These are phyloP conservation scores for Trichosporon faecale DNA, from an alignment of 1,284 basidiomycete genomes.

Conservation along the genomic window DNA sequence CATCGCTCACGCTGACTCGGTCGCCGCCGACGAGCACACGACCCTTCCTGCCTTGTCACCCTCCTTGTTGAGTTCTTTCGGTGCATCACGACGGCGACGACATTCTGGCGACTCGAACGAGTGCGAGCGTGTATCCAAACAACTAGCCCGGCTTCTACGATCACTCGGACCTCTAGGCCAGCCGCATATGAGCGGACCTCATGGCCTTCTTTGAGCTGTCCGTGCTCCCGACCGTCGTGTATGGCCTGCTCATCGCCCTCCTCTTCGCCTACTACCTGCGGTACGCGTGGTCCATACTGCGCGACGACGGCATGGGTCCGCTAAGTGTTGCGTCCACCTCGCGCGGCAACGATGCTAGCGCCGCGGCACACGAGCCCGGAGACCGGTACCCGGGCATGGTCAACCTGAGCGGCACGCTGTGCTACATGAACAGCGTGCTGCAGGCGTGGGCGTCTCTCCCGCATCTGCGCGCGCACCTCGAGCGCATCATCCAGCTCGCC, in stretches of 20 bases:
- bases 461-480: slow-evolving; percentile 71
- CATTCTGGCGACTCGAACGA: not conserved
- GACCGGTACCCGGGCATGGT: slow-evolving; percentile 72
- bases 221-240: slow-evolving; percentile 5
- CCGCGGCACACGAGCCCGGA: slow-evolving; percentile 2
- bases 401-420: slow-evolving; percentile 90
- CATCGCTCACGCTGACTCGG: not conserved
- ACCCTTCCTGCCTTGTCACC: not conserved
- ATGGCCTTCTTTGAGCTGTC: slow-evolving; percentile 10
- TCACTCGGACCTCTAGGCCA: not conserved
- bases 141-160: not conserved
- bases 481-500: slow-evolving; percentile 67
- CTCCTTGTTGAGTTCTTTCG: not conserved
- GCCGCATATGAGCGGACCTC: not conserved
- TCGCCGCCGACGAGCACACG: not conserved
- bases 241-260: slow-evolving; percentile 1
- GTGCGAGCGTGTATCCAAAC: not conserved
- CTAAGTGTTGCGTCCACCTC: not conserved
- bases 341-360: not conserved
- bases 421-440: slow-evolving; percentile 90
- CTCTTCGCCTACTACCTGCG: slow-evolving; percentile 6
- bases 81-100: not conserved
- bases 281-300: not conserved
- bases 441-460: slow-evolving; percentile 82
- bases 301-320: slow-evolving; percentile 7